A percentile compares a stretch with the other conserved stretches of the same genome.
Evolutionary conservation across 208 protist species (phyloP).

Genomic region (Zelonia costaricensis): DNA sequence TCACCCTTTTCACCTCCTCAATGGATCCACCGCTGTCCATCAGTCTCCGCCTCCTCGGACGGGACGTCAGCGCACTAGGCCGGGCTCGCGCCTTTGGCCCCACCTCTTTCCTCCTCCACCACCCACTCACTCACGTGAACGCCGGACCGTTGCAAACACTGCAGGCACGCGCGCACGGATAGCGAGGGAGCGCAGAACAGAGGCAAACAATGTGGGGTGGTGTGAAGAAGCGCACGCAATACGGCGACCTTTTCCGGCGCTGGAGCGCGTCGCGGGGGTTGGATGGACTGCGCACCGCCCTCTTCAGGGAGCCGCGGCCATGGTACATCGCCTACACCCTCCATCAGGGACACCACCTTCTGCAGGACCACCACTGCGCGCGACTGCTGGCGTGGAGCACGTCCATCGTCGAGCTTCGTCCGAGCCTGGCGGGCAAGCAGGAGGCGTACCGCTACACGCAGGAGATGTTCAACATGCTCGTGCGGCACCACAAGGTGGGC

Average conservation of each 20-base stretch:
- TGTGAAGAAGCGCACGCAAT: constrained; percentile 66
- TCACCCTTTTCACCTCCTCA: too few relatives aligned
- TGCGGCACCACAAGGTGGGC: constrained; percentile 75
- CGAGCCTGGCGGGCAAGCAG: constrained; percentile 28
- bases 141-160: too few relatives aligned
- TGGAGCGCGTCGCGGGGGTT: constrained; percentile 75
- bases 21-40: too few relatives aligned
- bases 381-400: constrained; percentile 80
- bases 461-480: constrained; percentile 72
- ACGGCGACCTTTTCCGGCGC: constrained; percentile 67
- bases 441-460: constrained; percentile 85
- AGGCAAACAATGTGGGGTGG: constrained; percentile 86
- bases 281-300: constrained; percentile 51
- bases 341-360: constrained; percentile 68
- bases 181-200: neutral
- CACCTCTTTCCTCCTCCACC: too few relatives aligned
- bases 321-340: constrained; percentile 79
- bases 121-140: too few relatives aligned
- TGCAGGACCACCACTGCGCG: constrained; percentile 81
- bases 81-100: too few relatives aligned
- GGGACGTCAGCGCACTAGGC: too few relatives aligned
- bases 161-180: too few relatives aligned
- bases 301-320: constrained; percentile 82
- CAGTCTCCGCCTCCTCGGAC: too few relatives aligned
- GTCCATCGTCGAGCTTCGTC: constrained; percentile 58